phyloP scores from a whole-genome alignment of 2,329 filamentous ascomycete genomes.

The Huntiella bhutanensis region DNA sequence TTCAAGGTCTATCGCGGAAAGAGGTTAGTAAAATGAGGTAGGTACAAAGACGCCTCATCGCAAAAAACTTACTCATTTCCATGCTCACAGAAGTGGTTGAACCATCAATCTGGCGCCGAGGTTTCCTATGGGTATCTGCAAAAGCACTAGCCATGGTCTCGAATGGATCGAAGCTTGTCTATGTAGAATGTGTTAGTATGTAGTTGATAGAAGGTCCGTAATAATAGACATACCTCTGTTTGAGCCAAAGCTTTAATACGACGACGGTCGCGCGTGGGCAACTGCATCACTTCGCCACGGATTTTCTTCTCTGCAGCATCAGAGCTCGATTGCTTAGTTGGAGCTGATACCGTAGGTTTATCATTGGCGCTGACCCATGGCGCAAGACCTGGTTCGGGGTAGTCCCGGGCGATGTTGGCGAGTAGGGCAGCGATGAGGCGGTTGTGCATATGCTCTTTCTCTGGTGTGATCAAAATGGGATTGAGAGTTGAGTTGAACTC shows the following conservation, averaged over 20 bases:
- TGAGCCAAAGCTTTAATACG: slow-evolving; percentile 45
- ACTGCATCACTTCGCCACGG: slow-evolving; percentile 52
- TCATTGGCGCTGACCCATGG: slow-evolving; percentile 56
- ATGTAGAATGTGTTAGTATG: not conserved
- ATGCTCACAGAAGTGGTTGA: slow-evolving; percentile 52
- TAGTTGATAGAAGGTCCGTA: not conserved
- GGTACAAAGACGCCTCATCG: not conserved
- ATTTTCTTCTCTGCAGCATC: slow-evolving; percentile 46
- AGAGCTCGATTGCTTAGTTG: slow-evolving; percentile 42
- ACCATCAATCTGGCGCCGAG: slow-evolving; percentile 34
- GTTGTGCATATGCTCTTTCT: slow-evolving; percentile 46
- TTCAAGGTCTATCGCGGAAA: slow-evolving; percentile 34
- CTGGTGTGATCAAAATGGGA: slow-evolving; percentile 36
- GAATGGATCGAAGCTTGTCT: slow-evolving; percentile 29
- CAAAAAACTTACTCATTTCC: slow-evolving; percentile 44
- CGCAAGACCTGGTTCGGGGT: slow-evolving; percentile 47
- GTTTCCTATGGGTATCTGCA: slow-evolving; percentile 28
- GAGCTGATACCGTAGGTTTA: slow-evolving; percentile 37
- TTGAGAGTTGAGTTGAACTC: slow-evolving; percentile 48
- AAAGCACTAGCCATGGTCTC: slow-evolving; percentile 35
- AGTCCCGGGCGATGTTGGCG: slow-evolving; percentile 49
- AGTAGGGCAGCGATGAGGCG: slow-evolving; percentile 48
- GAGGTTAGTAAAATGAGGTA: not conserved
- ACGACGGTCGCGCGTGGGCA: slow-evolving; percentile 45
- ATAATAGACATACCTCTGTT: slow-evolving; percentile 34